Percentiles rank a stretch among this genome's conserved stretches.
phyloP scores from a whole-genome alignment of 2,329 filamentous ascomycete species.

The Blumeria graminis region DNA sequence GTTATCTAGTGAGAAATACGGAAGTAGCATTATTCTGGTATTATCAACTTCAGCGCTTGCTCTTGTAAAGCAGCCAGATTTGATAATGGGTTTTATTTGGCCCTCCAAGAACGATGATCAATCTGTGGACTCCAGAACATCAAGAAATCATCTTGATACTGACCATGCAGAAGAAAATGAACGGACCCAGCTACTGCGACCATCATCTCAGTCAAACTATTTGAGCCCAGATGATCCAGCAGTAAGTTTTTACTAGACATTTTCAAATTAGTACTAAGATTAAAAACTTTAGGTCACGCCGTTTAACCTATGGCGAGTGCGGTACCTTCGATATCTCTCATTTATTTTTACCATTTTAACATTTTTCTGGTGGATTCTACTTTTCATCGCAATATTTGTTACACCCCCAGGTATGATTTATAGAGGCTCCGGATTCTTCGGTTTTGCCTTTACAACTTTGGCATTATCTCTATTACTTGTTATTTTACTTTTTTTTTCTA shows the following conservation, averaged over 20 bases:
- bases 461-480: constrained; percentile 53
- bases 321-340: constrained; percentile 54
- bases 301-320: constrained; percentile 84
- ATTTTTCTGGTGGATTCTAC: constrained; percentile 78
- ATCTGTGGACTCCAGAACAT: no score
- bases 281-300: constrained; percentile 35
- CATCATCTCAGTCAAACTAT: constrained; percentile 21
- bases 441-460: constrained; percentile 62
- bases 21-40: no score
- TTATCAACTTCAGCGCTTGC: no score
- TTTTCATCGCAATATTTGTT: constrained; percentile 76
- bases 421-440: constrained; percentile 77
- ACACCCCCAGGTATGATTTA: constrained; percentile 70
- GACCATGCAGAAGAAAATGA: constrained; percentile 19
- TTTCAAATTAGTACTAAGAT: constrained; percentile 6
- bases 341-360: constrained; percentile 49
- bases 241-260: constrained; percentile 23
- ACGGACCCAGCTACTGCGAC: constrained; percentile 20
- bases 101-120: no score
- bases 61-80: no score
- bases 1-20: no score
- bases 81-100: no score
- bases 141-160: no score
- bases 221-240: constrained; percentile 61
- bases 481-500: constrained; percentile 64